Evolutionary conservation across 2,329 filamentous ascomycete species (phyloP).

Genomic region (Cladosporium sp.): DNA sequence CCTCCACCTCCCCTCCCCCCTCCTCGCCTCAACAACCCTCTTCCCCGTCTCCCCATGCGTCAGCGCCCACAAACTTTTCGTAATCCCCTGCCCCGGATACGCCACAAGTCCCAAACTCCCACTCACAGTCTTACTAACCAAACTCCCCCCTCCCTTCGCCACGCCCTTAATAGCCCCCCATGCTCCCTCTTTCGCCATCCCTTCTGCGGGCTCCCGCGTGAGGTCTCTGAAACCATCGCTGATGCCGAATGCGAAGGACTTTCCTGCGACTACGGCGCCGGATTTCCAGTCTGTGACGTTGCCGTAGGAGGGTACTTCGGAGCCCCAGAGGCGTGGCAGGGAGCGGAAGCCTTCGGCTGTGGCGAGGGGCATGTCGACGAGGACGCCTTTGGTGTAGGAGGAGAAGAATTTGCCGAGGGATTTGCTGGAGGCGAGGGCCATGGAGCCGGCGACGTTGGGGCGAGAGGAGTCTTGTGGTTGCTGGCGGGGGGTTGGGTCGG

Average conservation of each 20-base stretch:
- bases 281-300: conserved; percentile 14
- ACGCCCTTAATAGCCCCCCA: conserved; percentile 16
- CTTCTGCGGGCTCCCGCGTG: background rate
- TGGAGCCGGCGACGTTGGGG: conserved; percentile 7
- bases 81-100: conserved; percentile 15
- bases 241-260: conserved; percentile 6
- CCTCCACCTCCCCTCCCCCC: conserved; percentile 13
- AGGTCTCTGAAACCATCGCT: conserved; percentile 8
- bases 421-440: conserved; percentile 15
- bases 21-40: conserved; percentile 1
- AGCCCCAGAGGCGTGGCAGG: conserved; percentile 16
- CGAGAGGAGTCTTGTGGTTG: conserved; percentile 2
- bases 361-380: conserved; percentile 18
- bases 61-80: conserved; percentile 12
- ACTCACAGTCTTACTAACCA: conserved; percentile 13
- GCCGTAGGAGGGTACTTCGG: conserved; percentile 5
- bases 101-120: conserved; percentile 13
- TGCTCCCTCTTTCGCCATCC: conserved; percentile 6
- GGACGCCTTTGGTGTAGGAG: conserved; percentile 8
- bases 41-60: conserved; percentile 16
- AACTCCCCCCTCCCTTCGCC: conserved; percentile 15
- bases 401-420: conserved; percentile 13
- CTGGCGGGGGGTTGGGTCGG: background rate
- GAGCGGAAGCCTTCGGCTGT: conserved; percentile 17
- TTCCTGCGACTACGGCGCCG: conserved; percentile 5